Percentiles rank a stretch among this genome's conserved stretches.
These are phyloP conservation scores for Scheffersomyces stipitis DNA, from an alignment of 805 yeast genomes.

Conservation along the genomic window DNA sequence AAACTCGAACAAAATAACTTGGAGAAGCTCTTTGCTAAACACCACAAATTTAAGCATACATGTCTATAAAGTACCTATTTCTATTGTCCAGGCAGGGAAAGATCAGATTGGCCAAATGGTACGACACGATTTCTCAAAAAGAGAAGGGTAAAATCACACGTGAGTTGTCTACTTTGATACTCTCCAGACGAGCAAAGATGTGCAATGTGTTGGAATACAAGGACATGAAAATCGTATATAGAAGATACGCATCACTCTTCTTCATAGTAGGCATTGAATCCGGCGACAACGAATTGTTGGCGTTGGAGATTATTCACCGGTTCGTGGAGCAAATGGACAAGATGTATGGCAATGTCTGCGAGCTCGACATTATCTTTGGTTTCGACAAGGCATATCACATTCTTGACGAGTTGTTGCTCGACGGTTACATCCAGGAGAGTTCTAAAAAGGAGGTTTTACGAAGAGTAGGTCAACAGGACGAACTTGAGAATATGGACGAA, in stretches of 20 bases:
- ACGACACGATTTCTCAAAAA: slow-evolving; percentile 74
- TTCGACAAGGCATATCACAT: slow-evolving; percentile 92
- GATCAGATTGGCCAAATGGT: slow-evolving; percentile 93
- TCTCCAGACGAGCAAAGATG: slow-evolving; percentile 89
- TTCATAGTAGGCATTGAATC: slow-evolving; percentile 84
- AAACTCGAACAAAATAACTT: too few species aligned
- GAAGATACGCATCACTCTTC: slow-evolving; percentile 90
- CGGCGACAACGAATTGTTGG: slow-evolving; percentile 81
- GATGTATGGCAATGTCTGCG: slow-evolving; percentile 94
- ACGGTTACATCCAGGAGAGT: slow-evolving; percentile 84
- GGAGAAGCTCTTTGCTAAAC: too few species aligned
- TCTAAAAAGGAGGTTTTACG: slow-evolving; percentile 77
- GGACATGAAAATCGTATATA: slow-evolving; percentile 81
- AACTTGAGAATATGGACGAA: slow-evolving; percentile 76
- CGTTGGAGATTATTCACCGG: slow-evolving; percentile 85
- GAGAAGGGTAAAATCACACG: slow-evolving; percentile 81
- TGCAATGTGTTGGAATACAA: slow-evolving; percentile 89
- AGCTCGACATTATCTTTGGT: slow-evolving; percentile 93
- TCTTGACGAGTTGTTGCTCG: slow-evolving; percentile 83
- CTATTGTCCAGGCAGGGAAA: slow-evolving; percentile 93
- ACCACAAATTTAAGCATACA: slow-evolving; percentile 19
- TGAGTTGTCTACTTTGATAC: slow-evolving; percentile 82
- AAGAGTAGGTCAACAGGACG: slow-evolving; percentile 81
- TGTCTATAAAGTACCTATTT: slow-evolving; percentile 79
- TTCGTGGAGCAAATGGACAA: slow-evolving; percentile 97